These are phyloP conservation scores for Eutrema yunnanense DNA, from an alignment of 345 rosid species.

Conservation along the genomic window DNA sequence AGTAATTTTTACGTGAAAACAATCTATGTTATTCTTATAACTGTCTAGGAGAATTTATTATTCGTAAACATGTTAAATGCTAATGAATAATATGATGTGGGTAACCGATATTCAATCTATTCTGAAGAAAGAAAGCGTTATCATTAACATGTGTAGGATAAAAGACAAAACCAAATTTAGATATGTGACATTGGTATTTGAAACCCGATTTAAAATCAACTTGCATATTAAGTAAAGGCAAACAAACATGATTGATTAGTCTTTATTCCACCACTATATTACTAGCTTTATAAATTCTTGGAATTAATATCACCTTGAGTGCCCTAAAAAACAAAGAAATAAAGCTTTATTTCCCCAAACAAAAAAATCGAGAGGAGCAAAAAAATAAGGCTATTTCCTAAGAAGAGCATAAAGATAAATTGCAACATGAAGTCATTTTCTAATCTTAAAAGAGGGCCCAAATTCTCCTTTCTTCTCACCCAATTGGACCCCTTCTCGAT, in stretches of 20 bases:
- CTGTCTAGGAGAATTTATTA: neutral
- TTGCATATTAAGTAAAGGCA: conserved; percentile 33
- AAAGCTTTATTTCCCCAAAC: neutral
- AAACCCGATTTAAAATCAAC: conserved; percentile 15
- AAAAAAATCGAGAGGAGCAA: neutral
- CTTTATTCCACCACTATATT: conserved; percentile 35
- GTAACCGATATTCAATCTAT: neutral
- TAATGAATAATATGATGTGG: conserved; percentile 12
- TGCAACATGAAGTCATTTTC: conserved; percentile 45
- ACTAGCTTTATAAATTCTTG: conserved; percentile 25
- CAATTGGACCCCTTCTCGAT: conserved; percentile 24
- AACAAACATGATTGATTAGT: conserved; percentile 31
- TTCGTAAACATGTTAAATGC: neutral
- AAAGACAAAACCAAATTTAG: conserved; percentile 15
- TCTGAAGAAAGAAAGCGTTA: neutral
- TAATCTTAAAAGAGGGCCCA: conserved; percentile 31
- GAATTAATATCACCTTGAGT: conserved; percentile 20
- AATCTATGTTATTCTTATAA: neutral
- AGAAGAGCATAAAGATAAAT: conserved; percentile 9
- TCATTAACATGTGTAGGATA: neutral
- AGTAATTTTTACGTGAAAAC: neutral
- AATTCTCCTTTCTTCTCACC: conserved; percentile 37
- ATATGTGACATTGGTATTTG: neutral
- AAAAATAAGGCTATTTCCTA: conserved; percentile 10
- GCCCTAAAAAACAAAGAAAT: conserved; percentile 19